Evolutionary conservation across 139 green algal species (phyloP).

Genomic region (Spirogloea muscicola): DNA sequence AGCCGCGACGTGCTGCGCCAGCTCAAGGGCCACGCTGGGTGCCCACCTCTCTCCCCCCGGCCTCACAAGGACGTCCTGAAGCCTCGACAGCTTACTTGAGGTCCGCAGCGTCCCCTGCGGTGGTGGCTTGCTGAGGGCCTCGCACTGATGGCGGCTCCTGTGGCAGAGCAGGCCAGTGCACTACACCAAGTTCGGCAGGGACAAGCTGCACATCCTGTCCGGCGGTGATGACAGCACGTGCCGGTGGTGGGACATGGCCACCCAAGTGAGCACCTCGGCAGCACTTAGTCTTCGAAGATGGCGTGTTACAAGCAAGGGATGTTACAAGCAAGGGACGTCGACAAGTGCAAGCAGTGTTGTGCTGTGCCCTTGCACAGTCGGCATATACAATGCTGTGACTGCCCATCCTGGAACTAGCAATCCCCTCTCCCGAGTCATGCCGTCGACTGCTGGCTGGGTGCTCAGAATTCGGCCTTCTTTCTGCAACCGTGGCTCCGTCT

Average conservation of each 20-base stretch:
- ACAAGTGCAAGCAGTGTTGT: no score
- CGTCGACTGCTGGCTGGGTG: background rate
- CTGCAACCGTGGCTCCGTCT: background rate
- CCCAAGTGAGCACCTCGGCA: no score
- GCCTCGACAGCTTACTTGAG: background rate
- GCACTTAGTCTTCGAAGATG: no score
- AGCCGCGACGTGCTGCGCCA: constrained; percentile 77
- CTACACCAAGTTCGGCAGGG: constrained; percentile 19
- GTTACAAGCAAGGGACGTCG: no score
- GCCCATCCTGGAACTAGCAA: background rate
- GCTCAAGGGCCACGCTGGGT: constrained; percentile 74
- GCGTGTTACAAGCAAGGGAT: no score
- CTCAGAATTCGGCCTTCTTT: no score
- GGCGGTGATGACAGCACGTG: constrained; percentile 78
- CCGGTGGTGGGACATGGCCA: constrained; percentile 73
- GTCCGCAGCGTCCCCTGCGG: background rate
- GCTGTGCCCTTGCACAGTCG: no score
- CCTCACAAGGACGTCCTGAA: background rate
- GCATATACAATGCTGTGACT: background rate
- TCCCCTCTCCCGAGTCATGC: background rate
- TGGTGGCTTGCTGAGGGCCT: background rate
- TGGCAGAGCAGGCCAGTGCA: constrained; percentile 28
- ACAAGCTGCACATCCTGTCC: constrained; percentile 72
- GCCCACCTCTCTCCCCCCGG: constrained; percentile 63
- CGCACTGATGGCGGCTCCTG: background rate